Evolutionary conservation across 2,329 filamentous ascomycete genomes (phyloP).

Genomic region (Orbilia quercus): DNA sequence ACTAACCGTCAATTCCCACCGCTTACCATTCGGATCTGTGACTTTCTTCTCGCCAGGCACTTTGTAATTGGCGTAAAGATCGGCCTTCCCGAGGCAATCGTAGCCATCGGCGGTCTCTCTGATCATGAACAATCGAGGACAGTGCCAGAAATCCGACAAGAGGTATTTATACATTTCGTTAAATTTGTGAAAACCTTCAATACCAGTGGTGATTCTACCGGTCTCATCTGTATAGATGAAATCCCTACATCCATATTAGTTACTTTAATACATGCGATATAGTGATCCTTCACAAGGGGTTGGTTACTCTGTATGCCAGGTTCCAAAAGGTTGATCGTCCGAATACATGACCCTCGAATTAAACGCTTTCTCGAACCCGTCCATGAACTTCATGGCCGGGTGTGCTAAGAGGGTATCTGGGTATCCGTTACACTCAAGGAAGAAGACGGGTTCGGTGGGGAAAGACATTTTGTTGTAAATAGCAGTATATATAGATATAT

Average conservation of each 20-base stretch:
- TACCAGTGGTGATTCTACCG: constrained; percentile 3
- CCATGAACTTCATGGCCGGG: constrained; percentile 23
- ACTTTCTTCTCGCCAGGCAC: constrained; percentile 11
- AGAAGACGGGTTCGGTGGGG: constrained; percentile 17
- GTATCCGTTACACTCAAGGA: constrained; percentile 3
- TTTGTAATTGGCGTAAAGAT: constrained; percentile 24
- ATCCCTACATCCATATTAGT: no score
- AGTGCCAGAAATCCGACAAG: constrained; percentile 3
- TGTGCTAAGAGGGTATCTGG: constrained; percentile 19
- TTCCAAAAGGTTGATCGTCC: constrained; percentile 17
- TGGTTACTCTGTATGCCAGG: constrained; percentile 39
- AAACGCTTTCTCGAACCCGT: constrained; percentile 11
- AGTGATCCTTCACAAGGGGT: no score
- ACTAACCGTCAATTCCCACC: constrained; percentile 27
- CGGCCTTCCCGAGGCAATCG: constrained; percentile 19
- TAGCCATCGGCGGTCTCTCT: constrained; percentile 19
- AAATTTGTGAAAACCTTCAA: constrained; percentile 16
- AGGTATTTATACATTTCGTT: constrained; percentile 12
- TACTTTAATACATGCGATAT: no score
- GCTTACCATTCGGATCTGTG: constrained; percentile 1
- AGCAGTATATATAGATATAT: no score
- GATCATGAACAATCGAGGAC: constrained; percentile 8
- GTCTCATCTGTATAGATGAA: constrained; percentile 22
- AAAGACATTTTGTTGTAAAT: constrained; percentile 15
- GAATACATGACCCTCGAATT: constrained; percentile 14